Evolutionary conservation across 176 grass and related monocot species (phyloP).

Genomic region (Musa troglodytarum): DNA sequence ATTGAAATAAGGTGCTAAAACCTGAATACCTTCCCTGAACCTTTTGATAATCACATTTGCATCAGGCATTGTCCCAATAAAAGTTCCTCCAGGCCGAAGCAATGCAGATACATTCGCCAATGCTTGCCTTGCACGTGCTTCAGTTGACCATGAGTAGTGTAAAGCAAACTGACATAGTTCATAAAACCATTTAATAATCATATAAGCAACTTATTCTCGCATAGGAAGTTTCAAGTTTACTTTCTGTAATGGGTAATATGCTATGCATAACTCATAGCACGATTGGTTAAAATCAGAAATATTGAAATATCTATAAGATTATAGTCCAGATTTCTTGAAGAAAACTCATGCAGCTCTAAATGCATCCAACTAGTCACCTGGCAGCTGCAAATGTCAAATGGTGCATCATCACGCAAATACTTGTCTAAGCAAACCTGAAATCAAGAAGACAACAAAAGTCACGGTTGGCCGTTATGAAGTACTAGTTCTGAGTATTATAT

Average conservation of each 20-base stretch:
- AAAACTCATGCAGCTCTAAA: not conserved
- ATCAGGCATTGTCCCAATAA: slow-evolving; percentile 93
- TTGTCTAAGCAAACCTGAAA: slow-evolving; percentile 68
- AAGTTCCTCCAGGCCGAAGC: slow-evolving; percentile 82
- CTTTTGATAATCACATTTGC: slow-evolving; percentile 92
- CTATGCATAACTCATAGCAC: not conserved
- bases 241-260: not conserved
- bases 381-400: slow-evolving; percentile 90
- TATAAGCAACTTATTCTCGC: not conserved
- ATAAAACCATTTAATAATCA: not conserved
- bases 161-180: slow-evolving; percentile 73
- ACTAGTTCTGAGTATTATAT: not conserved
- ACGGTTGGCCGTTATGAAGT: not conserved
- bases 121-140: slow-evolving; percentile 77
- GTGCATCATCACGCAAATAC: slow-evolving; percentile 72
- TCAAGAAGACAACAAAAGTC: slow-evolving; percentile 11
- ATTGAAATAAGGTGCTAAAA: not conserved
- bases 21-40: slow-evolving; percentile 57
- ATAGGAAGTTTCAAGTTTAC: not conserved
- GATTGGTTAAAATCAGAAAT: not conserved
- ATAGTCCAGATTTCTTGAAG: not conserved
- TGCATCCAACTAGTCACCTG: slow-evolving; percentile 38
- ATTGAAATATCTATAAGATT: not conserved
- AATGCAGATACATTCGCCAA: slow-evolving; percentile 83
- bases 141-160: slow-evolving; percentile 97